Evolutionary conservation across 495 filamentous ascomycete genomes (phyloP), one percentile per base, ranked within the genome.

Genomic region (Aspergillus taichungensis): DNA sequence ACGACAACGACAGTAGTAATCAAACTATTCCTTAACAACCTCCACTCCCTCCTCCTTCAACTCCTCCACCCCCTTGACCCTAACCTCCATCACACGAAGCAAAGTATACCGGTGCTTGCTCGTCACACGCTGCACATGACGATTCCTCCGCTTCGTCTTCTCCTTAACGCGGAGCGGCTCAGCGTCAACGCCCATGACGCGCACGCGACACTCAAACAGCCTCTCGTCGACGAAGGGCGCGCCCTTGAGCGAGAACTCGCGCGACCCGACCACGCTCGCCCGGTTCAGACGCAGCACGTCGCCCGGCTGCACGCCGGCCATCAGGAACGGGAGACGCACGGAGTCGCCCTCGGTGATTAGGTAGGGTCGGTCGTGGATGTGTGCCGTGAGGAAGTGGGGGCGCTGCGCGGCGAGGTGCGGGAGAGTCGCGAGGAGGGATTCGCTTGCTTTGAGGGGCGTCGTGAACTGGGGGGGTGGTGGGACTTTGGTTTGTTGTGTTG

Each of bases 91-190:
- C 27, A 97, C 79, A 64, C 79, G 71, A 72, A 98, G 54, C 0
- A 94, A 68, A n/a, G 94, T 98, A 66, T 80, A 90, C 56, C 73
- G 70, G 57, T 94, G 86, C 76, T 97, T 94, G 69, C 85, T 96
- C 63, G 66, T 77, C 11, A 89, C 81, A 32, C 60, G 72, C 72
- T 80, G 85, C 8, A 79, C 74, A 55, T 80, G 79, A 59, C 94
- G 73, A 58, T 83, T 77, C 71, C 92, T 80, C 66, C 82, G 65
- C 80, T 96, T 96, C 56, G 85, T 97, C 85, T 97, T 97, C 74
- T 88, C 77, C 70, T 86, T 85, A 45, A 87, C 61, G 46, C 88
- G 71, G 75, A 95, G 63, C 36, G 94, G 94, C 75, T 97, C 92
- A 30, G 75, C 68, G 65, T 97, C 94, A 28, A 84, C 79, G 8